Percentiles rank a stretch among this genome's conserved stretches.
Conservation (phyloP, 2,329 filamentous ascomycete genomes). For the Aspergillus alliaceus region DNA sequence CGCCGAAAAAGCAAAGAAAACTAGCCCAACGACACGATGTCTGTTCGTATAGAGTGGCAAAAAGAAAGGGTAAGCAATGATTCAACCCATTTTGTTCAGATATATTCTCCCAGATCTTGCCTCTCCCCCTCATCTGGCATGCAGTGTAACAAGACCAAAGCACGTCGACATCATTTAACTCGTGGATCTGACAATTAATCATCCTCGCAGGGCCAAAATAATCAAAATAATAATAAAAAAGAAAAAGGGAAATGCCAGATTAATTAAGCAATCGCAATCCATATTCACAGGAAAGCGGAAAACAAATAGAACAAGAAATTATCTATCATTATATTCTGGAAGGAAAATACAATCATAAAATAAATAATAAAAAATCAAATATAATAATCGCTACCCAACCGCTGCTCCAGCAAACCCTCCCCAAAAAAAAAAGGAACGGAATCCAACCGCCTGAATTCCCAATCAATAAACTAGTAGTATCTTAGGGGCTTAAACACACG, state of each 20-base stretch:
- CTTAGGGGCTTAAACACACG: too few species aligned
- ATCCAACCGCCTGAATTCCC: too few species aligned
- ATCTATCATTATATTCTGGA: too few species aligned
- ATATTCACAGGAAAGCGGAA: not conserved
- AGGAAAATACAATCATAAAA: not conserved
- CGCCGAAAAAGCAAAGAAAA: not conserved
- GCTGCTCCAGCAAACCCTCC: too few species aligned
- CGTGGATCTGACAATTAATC: not conserved
- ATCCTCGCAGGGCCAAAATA: not conserved
- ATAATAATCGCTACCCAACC: too few species aligned
- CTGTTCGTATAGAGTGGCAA: conserved; percentile 1
- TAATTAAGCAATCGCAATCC: too few species aligned
- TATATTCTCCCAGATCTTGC: too few species aligned
- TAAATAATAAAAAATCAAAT: not conserved
- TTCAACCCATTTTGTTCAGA: too few species aligned
- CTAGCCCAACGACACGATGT: not conserved
- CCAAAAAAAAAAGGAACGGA: too few species aligned
- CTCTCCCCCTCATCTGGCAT: too few species aligned
- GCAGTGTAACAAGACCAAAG: not conserved
- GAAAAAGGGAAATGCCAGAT: not conserved
- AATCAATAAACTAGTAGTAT: not conserved
- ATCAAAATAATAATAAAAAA: too few species aligned
- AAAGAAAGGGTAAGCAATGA: not conserved
- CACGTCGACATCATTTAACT: not conserved
- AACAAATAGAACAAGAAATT: not conserved